Conservation (phyloP, 2,329 filamentous ascomycete species). For the Diplocarpon rosae region DNA sequence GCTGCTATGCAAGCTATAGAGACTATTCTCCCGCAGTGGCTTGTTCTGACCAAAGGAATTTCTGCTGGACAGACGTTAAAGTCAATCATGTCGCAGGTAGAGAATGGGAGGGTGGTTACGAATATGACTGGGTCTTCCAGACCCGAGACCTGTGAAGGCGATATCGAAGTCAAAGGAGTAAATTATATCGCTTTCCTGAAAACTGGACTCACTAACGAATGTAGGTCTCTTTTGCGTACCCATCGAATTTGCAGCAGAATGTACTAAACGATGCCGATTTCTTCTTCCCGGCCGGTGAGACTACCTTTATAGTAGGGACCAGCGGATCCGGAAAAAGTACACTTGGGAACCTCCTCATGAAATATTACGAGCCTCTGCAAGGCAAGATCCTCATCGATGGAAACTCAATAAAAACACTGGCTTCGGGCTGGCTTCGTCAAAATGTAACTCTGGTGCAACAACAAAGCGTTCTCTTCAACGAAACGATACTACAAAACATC, state of each 20-base stretch:
- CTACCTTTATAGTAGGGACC: constrained; percentile 71
- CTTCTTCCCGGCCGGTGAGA: constrained; percentile 59
- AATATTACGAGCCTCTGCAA: constrained; percentile 57
- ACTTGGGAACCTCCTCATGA: constrained; percentile 65
- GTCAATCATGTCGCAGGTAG: constrained; percentile 30
- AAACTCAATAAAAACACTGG: constrained; percentile 46
- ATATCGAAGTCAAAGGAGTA: constrained; percentile 61
- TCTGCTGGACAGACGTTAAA: constrained; percentile 57
- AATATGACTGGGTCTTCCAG: constrained; percentile 25
- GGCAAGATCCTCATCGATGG: constrained; percentile 64
- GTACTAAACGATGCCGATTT: constrained; percentile 55
- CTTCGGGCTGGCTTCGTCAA: constrained; percentile 60
- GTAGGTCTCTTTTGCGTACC: constrained; percentile 75
- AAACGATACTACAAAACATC: constrained; percentile 69
- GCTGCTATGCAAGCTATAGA: constrained; percentile 67
- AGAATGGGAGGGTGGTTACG: constrained; percentile 19
- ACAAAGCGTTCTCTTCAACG: constrained; percentile 68
- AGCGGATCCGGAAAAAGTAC: constrained; percentile 94
- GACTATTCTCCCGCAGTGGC: constrained; percentile 61
- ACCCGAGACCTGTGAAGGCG: constrained; percentile 44
- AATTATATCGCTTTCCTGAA: constrained; percentile 19
- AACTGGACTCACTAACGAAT: background rate
- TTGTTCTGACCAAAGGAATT: constrained; percentile 70
- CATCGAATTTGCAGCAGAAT: constrained; percentile 48
- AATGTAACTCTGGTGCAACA: constrained; percentile 80